These are phyloP conservation scores for Neurospora cerealis DNA, from an alignment of 495 filamentous ascomycete genomes.

Conservation along the genomic window DNA sequence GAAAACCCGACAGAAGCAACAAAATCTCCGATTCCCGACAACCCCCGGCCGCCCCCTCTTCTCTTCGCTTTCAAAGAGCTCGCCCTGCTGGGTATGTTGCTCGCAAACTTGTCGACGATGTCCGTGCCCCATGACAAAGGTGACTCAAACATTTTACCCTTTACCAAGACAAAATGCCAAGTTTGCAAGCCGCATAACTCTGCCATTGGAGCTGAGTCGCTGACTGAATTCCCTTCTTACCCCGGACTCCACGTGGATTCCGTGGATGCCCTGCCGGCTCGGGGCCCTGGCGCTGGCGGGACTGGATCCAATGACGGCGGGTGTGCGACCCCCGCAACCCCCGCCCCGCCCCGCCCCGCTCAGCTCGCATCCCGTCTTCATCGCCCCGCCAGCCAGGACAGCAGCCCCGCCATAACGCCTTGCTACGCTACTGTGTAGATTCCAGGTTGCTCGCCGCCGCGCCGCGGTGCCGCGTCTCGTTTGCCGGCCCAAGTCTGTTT, in stretches of 20 bases:
- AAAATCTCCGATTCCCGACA: background rate
- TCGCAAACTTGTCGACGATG: background rate
- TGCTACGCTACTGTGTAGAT: background rate
- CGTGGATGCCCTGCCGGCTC: background rate
- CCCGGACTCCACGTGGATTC: background rate
- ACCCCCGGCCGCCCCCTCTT: background rate
- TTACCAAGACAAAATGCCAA: background rate
- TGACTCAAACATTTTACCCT: background rate
- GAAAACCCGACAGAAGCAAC: background rate
- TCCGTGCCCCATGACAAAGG: background rate
- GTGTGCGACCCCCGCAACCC: background rate
- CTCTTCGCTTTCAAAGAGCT: background rate
- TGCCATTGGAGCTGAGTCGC: background rate
- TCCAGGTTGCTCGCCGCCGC: background rate
- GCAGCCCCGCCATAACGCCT: background rate
- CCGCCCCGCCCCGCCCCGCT: background rate
- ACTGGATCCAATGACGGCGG: background rate
- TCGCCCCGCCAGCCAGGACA: background rate
- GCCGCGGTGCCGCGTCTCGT: background rate
- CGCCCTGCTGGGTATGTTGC: background rate
- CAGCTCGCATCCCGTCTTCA: background rate
- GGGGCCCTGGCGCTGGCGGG: background rate
- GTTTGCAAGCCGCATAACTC: background rate
- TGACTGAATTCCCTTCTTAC: background rate
- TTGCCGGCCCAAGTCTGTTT: background rate